Conservation (phyloP, 192 early-diverging fungal species). For the Martensiomyces pterosporus region DNA sequence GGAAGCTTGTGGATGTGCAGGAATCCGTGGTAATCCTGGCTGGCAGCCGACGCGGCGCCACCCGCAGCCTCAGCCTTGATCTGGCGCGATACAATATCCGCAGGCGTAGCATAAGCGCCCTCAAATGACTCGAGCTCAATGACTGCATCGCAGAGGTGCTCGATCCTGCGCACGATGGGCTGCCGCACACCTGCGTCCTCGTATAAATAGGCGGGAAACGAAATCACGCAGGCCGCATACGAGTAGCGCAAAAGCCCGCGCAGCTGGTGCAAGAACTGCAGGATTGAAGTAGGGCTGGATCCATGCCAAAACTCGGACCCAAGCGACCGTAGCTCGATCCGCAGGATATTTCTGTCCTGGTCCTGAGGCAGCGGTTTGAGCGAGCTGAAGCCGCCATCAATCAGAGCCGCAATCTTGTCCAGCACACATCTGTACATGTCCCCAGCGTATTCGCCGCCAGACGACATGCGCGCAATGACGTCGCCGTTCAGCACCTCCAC, state of each 20-base stretch:
- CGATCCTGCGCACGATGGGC: conserved; percentile 61
- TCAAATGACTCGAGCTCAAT: conserved; percentile 93
- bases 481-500: conserved; percentile 49
- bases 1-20: conserved; percentile 83
- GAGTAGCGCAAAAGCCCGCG: conserved; percentile 74
- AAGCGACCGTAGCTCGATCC: conserved; percentile 78
- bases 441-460: conserved; percentile 9
- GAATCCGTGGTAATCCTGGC: conserved; percentile 79
- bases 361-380: conserved; percentile 20
- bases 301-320: conserved; percentile 78
- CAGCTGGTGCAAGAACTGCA: conserved; percentile 71
- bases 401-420: conserved; percentile 52
- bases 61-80: conserved; percentile 49
- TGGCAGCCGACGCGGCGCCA: conserved; percentile 36
- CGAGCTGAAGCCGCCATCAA: conserved; percentile 68
- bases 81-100: conserved; percentile 51
- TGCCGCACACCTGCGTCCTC: conserved; percentile 37
- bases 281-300: conserved; percentile 49
- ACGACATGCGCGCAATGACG: conserved; percentile 8
- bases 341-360: conserved; percentile 60
- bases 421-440: conserved; percentile 39
- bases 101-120: conserved; percentile 49
- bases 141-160: conserved; percentile 81
- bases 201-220: conserved; percentile 78
- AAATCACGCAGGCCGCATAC: conserved; percentile 70